These are phyloP conservation scores for Pichia eremophila DNA, from an alignment of 805 yeast species.

Conservation along the genomic window DNA sequence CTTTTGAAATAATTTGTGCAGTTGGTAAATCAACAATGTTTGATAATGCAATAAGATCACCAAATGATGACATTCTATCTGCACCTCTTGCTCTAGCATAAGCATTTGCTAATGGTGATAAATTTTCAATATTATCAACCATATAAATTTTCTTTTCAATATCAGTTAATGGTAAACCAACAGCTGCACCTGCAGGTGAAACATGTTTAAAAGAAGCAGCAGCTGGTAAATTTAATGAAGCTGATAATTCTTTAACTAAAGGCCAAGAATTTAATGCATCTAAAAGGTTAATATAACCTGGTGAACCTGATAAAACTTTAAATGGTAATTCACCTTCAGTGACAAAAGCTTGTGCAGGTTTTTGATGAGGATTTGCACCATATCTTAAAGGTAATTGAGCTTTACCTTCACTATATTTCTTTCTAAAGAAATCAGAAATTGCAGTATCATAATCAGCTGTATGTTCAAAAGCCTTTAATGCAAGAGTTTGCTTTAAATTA, in stretches of 20 bases:
- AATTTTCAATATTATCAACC: conserved; percentile 87
- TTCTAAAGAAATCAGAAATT: conserved; percentile 94
- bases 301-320: conserved; percentile 88
- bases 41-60: conserved; percentile 95
- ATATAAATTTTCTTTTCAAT: conserved; percentile 92
- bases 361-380: conserved; percentile 99
- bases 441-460: conserved; percentile 97
- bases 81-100: conserved; percentile 99
- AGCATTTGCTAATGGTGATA: conserved; percentile 95
- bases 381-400: conserved; percentile 92
- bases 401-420: conserved; percentile 83
- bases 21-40: conserved; percentile 95
- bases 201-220: conserved; percentile 99
- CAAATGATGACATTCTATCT: conserved; percentile 98
- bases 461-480: conserved; percentile 95
- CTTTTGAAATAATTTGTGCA: conserved; percentile 93
- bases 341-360: conserved; percentile 96
- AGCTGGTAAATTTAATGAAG: conserved; percentile 90
- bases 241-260: conserved; percentile 90
- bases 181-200: conserved; percentile 98
- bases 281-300: conserved; percentile 93
- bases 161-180: conserved; percentile 86
- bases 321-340: conserved; percentile 83
- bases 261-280: conserved; percentile 99
- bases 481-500: conserved; percentile 71